These are phyloP conservation scores for Septoria linicola DNA, from an alignment of 2,329 filamentous ascomycete species.

Conservation along the genomic window DNA sequence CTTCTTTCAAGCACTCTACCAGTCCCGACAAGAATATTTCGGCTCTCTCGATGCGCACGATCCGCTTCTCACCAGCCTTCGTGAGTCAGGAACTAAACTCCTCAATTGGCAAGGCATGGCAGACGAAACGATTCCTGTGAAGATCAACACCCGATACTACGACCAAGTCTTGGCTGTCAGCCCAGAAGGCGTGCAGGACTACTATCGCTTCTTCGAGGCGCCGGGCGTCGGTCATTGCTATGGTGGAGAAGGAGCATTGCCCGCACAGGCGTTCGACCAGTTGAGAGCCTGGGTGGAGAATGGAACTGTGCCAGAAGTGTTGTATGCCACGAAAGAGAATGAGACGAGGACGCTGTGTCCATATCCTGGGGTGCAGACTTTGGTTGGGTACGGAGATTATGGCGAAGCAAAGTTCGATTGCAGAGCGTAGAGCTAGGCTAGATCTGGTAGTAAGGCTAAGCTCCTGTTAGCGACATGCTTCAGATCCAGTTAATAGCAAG, in stretches of 20 bases:
- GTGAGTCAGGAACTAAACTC: slow-evolving; percentile 41
- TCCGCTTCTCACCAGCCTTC: slow-evolving; percentile 41
- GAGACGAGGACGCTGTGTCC: background rate
- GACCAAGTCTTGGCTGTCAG: slow-evolving; percentile 33
- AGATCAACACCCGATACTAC: slow-evolving; percentile 41
- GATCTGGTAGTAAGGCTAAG: too few species aligned
- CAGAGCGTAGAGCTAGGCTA: too few species aligned
- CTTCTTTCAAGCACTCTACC: background rate
- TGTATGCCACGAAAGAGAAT: background rate
- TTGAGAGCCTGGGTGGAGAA: slow-evolving; percentile 35
- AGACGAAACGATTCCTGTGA: slow-evolving; percentile 40
- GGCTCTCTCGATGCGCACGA: slow-evolving; percentile 40
- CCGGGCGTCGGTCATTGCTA: slow-evolving; percentile 42
- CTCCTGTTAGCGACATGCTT: too few species aligned
- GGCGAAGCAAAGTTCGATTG: too few species aligned
- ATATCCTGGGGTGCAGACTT: background rate
- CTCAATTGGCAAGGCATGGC: slow-evolving; percentile 33
- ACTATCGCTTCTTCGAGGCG: slow-evolving; percentile 40
- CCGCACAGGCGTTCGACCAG: slow-evolving; percentile 19
- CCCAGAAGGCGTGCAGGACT: slow-evolving; percentile 29
- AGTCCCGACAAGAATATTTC: slow-evolving; percentile 30
- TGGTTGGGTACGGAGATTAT: too few species aligned
- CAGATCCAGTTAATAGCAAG: too few species aligned
- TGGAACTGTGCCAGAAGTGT: slow-evolving; percentile 26
- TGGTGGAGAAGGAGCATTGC: slow-evolving; percentile 34